Percentiles rank a stretch among this genome's conserved stretches.
phyloP scores from a whole-genome alignment of 2,329 filamentous ascomycete genomes.

The Proliferodiscus dingleyae region DNA sequence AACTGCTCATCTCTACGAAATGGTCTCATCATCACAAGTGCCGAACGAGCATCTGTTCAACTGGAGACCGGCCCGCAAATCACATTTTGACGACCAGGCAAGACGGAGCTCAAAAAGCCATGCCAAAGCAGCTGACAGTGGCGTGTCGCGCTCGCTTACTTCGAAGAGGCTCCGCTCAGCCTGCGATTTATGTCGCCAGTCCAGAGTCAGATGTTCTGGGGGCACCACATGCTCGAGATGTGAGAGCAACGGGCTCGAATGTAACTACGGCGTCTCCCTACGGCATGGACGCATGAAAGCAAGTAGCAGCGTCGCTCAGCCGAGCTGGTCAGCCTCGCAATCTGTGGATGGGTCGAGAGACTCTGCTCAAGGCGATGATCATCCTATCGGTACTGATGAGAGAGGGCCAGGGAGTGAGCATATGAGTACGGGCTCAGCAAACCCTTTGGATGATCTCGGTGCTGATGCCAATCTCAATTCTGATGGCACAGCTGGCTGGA shows the following conservation, averaged over 20 bases:
- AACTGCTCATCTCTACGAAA: too few species aligned
- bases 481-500: background rate
- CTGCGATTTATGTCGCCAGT: slow-evolving; percentile 2
- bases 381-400: background rate
- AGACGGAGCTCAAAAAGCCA: background rate
- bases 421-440: too few species aligned
- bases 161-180: background rate
- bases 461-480: background rate
- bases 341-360: too few species aligned
- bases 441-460: too few species aligned
- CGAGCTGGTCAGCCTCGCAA: background rate
- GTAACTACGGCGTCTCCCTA: background rate
- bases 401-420: background rate
- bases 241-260: background rate
- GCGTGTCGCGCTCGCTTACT: background rate
- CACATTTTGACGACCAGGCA: background rate
- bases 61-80: background rate
- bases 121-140: background rate
- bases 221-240: background rate
- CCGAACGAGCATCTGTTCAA: background rate
- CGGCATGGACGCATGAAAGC: slow-evolving; percentile 1
- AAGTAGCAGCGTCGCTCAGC: background rate
- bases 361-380: background rate
- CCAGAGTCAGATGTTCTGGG: background rate
- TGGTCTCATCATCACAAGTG: background rate